phyloP scores from a whole-genome alignment of 441 rosid species.

The Bruguiera hainesii region DNA sequence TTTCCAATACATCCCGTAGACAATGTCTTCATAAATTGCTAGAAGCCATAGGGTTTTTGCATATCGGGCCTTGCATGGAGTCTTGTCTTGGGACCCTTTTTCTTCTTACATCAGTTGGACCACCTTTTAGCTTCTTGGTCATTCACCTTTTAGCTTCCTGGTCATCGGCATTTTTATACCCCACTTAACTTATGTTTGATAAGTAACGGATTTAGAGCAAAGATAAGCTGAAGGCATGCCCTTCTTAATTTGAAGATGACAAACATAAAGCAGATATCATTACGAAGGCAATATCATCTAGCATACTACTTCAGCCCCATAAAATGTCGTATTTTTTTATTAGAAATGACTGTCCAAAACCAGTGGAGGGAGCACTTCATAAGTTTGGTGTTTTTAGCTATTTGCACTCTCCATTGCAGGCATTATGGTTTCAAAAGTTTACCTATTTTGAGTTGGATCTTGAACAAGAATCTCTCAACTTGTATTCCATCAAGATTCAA shows the following conservation, averaged over 20 bases:
- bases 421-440: background rate
- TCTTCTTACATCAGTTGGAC: background rate
- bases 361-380: constrained; percentile 15
- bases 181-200: constrained; percentile 14
- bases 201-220: constrained; percentile 4
- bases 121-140: constrained; percentile 10
- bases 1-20: too few relatives aligned
- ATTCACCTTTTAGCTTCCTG: constrained; percentile 8
- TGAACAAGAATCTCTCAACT: constrained; percentile 24
- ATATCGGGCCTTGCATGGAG: background rate
- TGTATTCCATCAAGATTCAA: constrained; percentile 38
- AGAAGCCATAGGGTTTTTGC: background rate
- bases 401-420: background rate
- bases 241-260: background rate
- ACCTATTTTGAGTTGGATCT: constrained; percentile 15
- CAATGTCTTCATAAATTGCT: background rate
- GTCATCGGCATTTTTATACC: background rate
- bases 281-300: constrained; percentile 13
- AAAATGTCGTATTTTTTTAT: background rate
- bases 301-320: constrained; percentile 5
- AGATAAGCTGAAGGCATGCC: background rate
- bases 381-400: background rate
- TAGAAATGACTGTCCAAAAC: constrained; percentile 10
- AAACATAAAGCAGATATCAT: constrained; percentile 9
- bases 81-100: background rate